Evolutionary conservation across 2,329 filamentous ascomycete species (phyloP).

Genomic region (Lomentospora prolificans): DNA sequence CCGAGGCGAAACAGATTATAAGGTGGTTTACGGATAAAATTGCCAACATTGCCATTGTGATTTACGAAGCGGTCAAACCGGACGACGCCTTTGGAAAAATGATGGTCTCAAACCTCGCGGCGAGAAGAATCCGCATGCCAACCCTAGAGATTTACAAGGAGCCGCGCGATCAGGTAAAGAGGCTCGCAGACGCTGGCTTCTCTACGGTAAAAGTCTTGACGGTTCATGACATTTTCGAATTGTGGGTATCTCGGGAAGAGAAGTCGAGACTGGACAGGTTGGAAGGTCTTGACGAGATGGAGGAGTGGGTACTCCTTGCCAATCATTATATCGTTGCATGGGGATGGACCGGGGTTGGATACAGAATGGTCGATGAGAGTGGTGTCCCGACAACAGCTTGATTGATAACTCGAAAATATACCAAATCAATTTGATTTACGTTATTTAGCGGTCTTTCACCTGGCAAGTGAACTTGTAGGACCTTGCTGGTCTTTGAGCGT

Average conservation of each 20-base stretch:
- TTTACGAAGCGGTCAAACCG: constrained; percentile 86
- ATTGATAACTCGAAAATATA: too few species aligned
- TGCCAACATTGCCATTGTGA: constrained; percentile 44
- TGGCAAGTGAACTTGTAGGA: too few species aligned
- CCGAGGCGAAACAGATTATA: constrained; percentile 54
- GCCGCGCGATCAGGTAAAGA: constrained; percentile 54
- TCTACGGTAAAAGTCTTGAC: constrained; percentile 29
- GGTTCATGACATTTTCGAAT: constrained; percentile 57
- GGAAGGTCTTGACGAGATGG: constrained; percentile 88
- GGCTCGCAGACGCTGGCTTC: constrained; percentile 61
- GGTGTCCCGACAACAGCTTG: not conserved
- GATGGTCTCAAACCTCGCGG: constrained; percentile 83
- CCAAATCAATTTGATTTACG: too few species aligned
- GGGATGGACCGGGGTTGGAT: constrained; percentile 59
- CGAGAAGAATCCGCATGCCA: constrained; percentile 73
- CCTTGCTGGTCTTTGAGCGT: too few species aligned
- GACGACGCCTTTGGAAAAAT: constrained; percentile 80
- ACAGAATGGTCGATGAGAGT: constrained; percentile 13
- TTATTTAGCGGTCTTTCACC: too few species aligned
- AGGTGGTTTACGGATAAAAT: constrained; percentile 50
- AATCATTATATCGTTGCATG: constrained; percentile 85
- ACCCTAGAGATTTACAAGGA: constrained; percentile 66
- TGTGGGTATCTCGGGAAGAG: constrained; percentile 61
- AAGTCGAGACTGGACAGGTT: constrained; percentile 68
- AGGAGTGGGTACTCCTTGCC: constrained; percentile 84